A percentile compares a stretch with the other conserved stretches of the same genome.
Evolutionary conservation across 768 basidiomycete species (phyloP).

Genomic region (Xerocomus spinulosus): DNA sequence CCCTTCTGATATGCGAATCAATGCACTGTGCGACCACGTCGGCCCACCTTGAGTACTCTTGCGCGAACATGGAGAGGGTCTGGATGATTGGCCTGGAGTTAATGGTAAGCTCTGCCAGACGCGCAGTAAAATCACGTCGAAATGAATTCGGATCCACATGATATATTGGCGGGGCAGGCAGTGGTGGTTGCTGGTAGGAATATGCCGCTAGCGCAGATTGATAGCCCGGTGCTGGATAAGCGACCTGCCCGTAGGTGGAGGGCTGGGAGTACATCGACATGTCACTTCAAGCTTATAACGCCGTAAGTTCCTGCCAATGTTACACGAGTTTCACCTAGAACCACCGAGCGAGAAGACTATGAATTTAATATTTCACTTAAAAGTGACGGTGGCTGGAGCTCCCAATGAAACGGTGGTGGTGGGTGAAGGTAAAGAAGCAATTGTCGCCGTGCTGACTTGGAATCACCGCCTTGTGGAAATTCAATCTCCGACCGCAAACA

Average conservation of each 20-base stretch:
- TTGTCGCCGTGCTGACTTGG: slow-evolving; percentile 18
- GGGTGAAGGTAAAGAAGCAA: slow-evolving; percentile 42
- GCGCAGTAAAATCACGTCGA: slow-evolving; percentile 69
- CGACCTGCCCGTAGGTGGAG: slow-evolving; percentile 52
- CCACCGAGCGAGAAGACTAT: slow-evolving; percentile 27
- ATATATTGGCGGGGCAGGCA: slow-evolving; percentile 39
- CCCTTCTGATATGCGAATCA: slow-evolving; percentile 80
- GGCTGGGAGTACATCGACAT: slow-evolving; percentile 66
- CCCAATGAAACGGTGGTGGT: slow-evolving; percentile 41
- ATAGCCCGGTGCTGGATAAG: slow-evolving; percentile 48
- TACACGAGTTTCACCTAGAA: slow-evolving; percentile 33
- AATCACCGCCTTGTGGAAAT: slow-evolving; percentile 25
- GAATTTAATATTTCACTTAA: slow-evolving; percentile 50
- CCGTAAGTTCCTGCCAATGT: slow-evolving; percentile 28
- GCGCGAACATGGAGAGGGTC: slow-evolving; percentile 85
- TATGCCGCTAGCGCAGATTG: slow-evolving; percentile 40
- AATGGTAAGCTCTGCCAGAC: slow-evolving; percentile 79
- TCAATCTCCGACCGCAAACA: slow-evolving; percentile 35
- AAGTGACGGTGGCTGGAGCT: slow-evolving; percentile 38
- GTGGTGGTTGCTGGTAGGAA: slow-evolving; percentile 46
- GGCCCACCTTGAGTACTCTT: slow-evolving; percentile 75
- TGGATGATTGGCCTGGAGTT: slow-evolving; percentile 96
- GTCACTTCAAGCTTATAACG: slow-evolving; percentile 37
- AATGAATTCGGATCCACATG: slow-evolving; percentile 65
- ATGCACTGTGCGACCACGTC: slow-evolving; percentile 78